These are phyloP conservation scores for Kregervanrija fluxuum DNA, from an alignment of 805 yeast species.

Conservation along the genomic window DNA sequence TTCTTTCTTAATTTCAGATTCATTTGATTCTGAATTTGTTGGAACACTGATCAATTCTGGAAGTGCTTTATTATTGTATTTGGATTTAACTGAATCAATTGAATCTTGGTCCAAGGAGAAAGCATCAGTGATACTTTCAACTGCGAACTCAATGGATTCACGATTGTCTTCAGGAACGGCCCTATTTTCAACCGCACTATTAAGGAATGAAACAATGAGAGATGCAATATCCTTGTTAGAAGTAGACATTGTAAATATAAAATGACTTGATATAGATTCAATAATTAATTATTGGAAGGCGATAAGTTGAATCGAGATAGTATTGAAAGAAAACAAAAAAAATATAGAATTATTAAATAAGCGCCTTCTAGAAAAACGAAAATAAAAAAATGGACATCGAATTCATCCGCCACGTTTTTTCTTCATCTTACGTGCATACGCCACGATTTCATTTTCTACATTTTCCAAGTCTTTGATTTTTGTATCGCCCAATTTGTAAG, in stretches of 20 bases:
- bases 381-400: too few species aligned
- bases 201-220: slow-evolving; percentile 68
- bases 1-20: slow-evolving; percentile 12
- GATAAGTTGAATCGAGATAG: too few species aligned
- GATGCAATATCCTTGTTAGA: slow-evolving; percentile 62
- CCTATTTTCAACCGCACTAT: slow-evolving; percentile 49
- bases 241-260: slow-evolving; percentile 29
- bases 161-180: slow-evolving; percentile 68
- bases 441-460: too few species aligned
- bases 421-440: too few species aligned
- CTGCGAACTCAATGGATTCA: slow-evolving; percentile 89
- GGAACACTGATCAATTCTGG: slow-evolving; percentile 33
- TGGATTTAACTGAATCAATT: slow-evolving; percentile 25
- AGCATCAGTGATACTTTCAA: slow-evolving; percentile 87
- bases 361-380: too few species aligned
- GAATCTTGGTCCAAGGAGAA: slow-evolving; percentile 54
- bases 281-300: too few species aligned
- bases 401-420: too few species aligned
- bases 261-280: too few species aligned
- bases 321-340: too few species aligned
- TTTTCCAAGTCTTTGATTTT: too few species aligned
- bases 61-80: slow-evolving; percentile 43
- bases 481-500: too few species aligned
- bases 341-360: too few species aligned
- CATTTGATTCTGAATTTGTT: slow-evolving; percentile 5